A percentile compares a stretch with the other conserved stretches of the same genome.
phyloP scores from a whole-genome alignment of 2,329 filamentous ascomycete genomes.

The Alternaria arbusti region DNA sequence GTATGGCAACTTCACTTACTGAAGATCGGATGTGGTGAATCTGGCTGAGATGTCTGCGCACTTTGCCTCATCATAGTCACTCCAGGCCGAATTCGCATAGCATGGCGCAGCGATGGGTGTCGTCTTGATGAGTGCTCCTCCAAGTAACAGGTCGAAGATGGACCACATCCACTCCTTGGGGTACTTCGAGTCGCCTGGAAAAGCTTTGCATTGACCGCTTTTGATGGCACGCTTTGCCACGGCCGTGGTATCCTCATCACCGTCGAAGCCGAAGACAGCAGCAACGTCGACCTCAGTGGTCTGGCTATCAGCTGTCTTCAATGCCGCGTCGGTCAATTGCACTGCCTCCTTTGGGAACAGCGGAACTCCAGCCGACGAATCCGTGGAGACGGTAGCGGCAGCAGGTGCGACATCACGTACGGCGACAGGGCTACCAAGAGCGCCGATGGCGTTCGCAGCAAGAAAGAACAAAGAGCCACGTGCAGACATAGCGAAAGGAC shows the following conservation, averaged over 20 bases:
- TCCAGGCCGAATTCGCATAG: slow-evolving; percentile 23
- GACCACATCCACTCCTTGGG: slow-evolving; percentile 23
- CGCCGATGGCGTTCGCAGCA: slow-evolving; percentile 2
- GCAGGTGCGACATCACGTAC: slow-evolving; percentile 14
- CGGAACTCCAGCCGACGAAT: slow-evolving; percentile 12
- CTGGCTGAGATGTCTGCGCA: slow-evolving; percentile 18
- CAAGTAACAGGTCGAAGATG: slow-evolving; percentile 20
- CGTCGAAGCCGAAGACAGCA: slow-evolving; percentile 41
- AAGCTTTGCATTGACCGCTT: slow-evolving; percentile 25
- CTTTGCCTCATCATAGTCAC: slow-evolving; percentile 12
- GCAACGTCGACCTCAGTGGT: slow-evolving; percentile 2
- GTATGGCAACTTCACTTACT: not conserved
- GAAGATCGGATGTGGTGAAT: slow-evolving; percentile 15
- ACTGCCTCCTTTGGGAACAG: slow-evolving; percentile 18
- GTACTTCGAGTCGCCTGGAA: slow-evolving; percentile 27
- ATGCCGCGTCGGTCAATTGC: slow-evolving; percentile 20
- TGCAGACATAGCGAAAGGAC: slow-evolving; percentile 7
- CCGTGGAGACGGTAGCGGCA: slow-evolving; percentile 10
- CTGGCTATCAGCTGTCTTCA: slow-evolving; percentile 3
- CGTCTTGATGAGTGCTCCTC: slow-evolving; percentile 23
- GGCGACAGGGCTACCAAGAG: slow-evolving; percentile 3
- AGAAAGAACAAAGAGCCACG: not conserved
- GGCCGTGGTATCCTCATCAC: not conserved
- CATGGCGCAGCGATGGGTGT: slow-evolving; percentile 31
- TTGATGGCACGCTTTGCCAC: not conserved